Base-by-base conservation (phyloP, 805 yeast species). In the Saturnispora dispora region DNA sequence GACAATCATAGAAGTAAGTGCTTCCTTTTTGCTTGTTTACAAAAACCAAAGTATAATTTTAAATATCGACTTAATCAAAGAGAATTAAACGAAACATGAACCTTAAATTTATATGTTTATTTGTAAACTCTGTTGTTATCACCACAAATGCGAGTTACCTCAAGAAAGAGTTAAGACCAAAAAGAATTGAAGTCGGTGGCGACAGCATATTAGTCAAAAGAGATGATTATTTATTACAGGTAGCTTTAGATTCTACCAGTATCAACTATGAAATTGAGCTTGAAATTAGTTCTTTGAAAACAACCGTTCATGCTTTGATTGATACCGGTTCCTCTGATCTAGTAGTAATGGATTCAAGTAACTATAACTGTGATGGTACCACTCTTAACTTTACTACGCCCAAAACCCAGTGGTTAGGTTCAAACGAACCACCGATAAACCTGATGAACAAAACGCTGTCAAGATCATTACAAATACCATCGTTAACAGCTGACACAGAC, bases 311-410 rank as follows among this genome's bases (percentile, higher is more conserved):
- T 15, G 53, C 33, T 13, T 40, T 45, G 15, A 9, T 52, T 15
- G 55, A 52, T 27, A 50, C 55, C 5, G 53, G 53, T 3, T 52
- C 55, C 3, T 30, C 51, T 6, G 55, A 52, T 37, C 36, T 50
- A n/a, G 39, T 52, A 35, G 25, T 52, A 39, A 45, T 9, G 37
- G 42, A 3, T 27, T 46, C 22, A 36, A 45, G 13, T 18, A 52
- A 52, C 23, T 17, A 36, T 27, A 33, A 45, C n/a, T 52, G 54
- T 18, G 36, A 39, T 11, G 49, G 49, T 15, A 37, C 32, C 15
- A 20, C 17, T 18, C 11, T 35, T 11, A 27, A 36, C 9, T 46
- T 46, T 9, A 18, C 23, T 15, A n/a, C 13, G 10, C 36, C 27
- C 10, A 35, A 27, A 7, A 15, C 13, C 32, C 28, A 33, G n/a